Base-by-base conservation (phyloP, 176 grass and related monocot species). In the Aegilops umbellulata region DNA sequence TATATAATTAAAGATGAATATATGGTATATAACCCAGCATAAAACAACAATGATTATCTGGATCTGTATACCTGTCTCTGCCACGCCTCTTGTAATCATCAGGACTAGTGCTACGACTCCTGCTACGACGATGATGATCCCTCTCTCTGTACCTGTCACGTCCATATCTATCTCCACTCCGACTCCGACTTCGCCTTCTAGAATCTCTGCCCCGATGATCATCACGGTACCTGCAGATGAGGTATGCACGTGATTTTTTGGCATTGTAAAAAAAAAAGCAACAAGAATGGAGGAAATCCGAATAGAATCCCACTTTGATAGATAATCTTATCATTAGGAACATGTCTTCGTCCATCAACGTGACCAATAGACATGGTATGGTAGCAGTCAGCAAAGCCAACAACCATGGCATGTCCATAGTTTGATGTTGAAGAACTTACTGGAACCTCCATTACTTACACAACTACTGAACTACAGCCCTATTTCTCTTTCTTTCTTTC, bases 41-140 rank as follows among this genome's bases (percentile, higher is more conserved):
- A 78, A 51, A 88, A 83, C 3, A 41, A 34, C 34, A 82, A 67
- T 6, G 25, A 29, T 4, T 57, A 86, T 67, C 83, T 42, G 19
- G 26, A 90, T 76, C 62, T 55, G n/a, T 23, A 71, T 88, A 94
- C 92, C 86, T 92, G 62, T 93, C 88, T 74, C 89, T 96, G 64
- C 86, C 85, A 85, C 74, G 90, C 11, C 85, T 91, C 78, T 82
- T 94, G 65, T 91, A 82, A 77, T 91, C 78, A 89, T 94, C 93
- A 88, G 90, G 86, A 79, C 91, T 96, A 44, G 61, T 77, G 78
- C 94, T 94, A 20, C 12, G 87, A 74, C 89, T 97, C 73, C 47
- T 89, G 85, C 89, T 97, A 41, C 60, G 78, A 44, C 60, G 89
- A 38, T 69, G 90, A 29, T 86, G 79, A 90, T 90, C 74, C 67